Conservation (phyloP, 2,329 filamentous ascomycete genomes). For the Aspergillus fijiensis region DNA sequence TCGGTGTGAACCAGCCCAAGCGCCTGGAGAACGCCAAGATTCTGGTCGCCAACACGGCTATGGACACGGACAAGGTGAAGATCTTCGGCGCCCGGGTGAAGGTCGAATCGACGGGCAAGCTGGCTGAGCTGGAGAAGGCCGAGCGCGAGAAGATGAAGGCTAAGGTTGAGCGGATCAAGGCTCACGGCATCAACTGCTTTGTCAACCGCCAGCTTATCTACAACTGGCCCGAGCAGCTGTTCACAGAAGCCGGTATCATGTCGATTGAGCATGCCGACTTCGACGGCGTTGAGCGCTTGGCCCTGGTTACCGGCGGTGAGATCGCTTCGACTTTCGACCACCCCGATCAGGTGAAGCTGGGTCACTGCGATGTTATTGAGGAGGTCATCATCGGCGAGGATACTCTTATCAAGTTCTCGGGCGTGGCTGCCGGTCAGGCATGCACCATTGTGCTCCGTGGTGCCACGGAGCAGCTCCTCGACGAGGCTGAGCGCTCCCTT, state of each 20-base stretch:
- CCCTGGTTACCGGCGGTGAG: constrained; percentile 93
- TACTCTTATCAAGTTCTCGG: constrained; percentile 94
- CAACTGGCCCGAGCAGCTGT: constrained; percentile 99
- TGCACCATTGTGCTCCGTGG: constrained; percentile 96
- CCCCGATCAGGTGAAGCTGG: constrained; percentile 93
- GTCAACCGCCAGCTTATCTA: constrained; percentile 99
- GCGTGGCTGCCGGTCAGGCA: constrained; percentile 86
- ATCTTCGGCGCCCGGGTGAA: constrained; percentile 97
- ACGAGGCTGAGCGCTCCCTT: constrained; percentile 92
- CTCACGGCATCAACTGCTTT: constrained; percentile 99
- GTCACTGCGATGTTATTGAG: constrained; percentile 91
- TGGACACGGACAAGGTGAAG: constrained; percentile 99
- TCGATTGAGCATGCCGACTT: constrained; percentile 99
- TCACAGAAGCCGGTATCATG: constrained; percentile 95
- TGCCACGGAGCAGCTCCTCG: constrained; percentile 92
- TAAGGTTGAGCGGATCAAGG: constrained; percentile 98
- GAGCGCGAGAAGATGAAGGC: constrained; percentile 99
- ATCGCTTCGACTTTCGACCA: constrained; percentile 98
- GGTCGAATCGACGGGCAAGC: constrained; percentile 91
- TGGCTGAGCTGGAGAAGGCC: constrained; percentile 97
- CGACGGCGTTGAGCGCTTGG: constrained; percentile 92
- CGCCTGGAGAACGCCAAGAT: constrained; percentile 97
- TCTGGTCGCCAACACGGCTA: constrained; percentile 93
- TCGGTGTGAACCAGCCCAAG: constrained; percentile 98
- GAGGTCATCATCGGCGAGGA: constrained; percentile 99